Evolutionary conservation across 176 grass and related monocot genomes (phyloP).

Genomic region (Canna indica): DNA sequence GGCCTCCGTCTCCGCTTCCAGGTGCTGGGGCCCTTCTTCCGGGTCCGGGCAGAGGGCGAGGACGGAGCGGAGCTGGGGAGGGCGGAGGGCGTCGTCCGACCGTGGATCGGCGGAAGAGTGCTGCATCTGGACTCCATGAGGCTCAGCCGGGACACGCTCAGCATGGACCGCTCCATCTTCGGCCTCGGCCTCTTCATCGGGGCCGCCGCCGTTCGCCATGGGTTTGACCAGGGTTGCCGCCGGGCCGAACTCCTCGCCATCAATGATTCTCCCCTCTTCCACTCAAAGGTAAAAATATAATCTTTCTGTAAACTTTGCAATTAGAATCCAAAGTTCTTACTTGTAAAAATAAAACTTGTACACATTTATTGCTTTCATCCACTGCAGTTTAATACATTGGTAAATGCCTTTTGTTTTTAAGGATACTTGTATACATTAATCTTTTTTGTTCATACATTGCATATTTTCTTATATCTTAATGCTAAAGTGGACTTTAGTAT

Average conservation of each 20-base stretch:
- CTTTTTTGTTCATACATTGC: too few species aligned
- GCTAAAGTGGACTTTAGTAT: too few species aligned
- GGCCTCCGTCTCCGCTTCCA: conserved; percentile 43
- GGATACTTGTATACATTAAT: too few species aligned
- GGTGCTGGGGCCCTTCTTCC: conserved; percentile 67
- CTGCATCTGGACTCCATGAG: conserved; percentile 81
- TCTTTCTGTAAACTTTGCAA: background rate
- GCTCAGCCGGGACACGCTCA: conserved; percentile 45
- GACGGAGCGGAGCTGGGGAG: conserved; percentile 40
- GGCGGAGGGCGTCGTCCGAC: conserved; percentile 56
- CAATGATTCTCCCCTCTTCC: conserved; percentile 71
- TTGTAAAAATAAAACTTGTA: background rate
- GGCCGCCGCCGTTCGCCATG: conserved; percentile 65
- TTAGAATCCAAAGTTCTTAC: background rate
- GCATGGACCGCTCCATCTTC: conserved; percentile 59
- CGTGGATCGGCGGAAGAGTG: conserved; percentile 48
- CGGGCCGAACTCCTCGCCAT: conserved; percentile 83
- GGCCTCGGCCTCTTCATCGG: conserved; percentile 78
- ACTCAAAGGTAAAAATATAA: conserved; percentile 41
- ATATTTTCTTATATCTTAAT: too few species aligned
- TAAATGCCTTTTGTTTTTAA: too few species aligned
- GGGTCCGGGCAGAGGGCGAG: conserved; percentile 30
- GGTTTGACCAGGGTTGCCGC: conserved; percentile 66
- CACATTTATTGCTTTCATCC: background rate
- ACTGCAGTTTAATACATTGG: too few species aligned